phyloP scores from a whole-genome alignment of 345 rosid species.

The Boechera divaricarpa region DNA sequence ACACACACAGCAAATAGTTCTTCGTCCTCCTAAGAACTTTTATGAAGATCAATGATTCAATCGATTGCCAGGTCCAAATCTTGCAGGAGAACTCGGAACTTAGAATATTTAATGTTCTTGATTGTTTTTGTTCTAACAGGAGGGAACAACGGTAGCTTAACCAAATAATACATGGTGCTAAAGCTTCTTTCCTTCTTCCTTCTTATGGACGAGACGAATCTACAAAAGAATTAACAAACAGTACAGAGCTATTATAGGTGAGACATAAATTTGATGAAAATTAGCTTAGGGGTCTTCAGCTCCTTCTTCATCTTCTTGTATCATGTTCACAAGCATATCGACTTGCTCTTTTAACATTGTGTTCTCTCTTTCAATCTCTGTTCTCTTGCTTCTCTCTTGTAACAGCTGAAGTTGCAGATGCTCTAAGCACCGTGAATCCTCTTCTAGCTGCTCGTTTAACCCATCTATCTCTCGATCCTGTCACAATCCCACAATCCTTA shows the following conservation, averaged over 20 bases:
- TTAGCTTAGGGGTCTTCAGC: conserved; percentile 54
- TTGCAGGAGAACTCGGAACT: conserved; percentile 23
- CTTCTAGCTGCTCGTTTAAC: conserved; percentile 91
- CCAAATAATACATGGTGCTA: conserved; percentile 35
- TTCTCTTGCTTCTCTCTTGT: conserved; percentile 74
- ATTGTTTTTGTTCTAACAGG: conserved; percentile 24
- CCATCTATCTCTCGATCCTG: conserved; percentile 94
- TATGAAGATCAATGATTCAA: background rate
- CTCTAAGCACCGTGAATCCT: conserved; percentile 78
- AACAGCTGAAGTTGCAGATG: conserved; percentile 86
- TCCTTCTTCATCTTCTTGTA: conserved; percentile 71
- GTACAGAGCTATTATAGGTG: conserved; percentile 13
- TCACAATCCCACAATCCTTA: background rate
- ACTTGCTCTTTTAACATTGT: conserved; percentile 79
- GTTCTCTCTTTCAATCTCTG: conserved; percentile 85
- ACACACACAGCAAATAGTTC: conserved; percentile 21
- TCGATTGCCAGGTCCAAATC: conserved; percentile 13
- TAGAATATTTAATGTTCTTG: conserved; percentile 10
- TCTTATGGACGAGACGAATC: conserved; percentile 22
- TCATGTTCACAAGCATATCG: conserved; percentile 81
- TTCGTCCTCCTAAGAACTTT: background rate
- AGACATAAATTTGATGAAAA: background rate
- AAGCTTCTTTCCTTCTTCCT: conserved; percentile 35
- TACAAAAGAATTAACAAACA: conserved; percentile 53
- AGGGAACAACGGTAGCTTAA: conserved; percentile 34